Percentiles rank a stretch among this genome's conserved stretches.
phyloP scores from a whole-genome alignment of 441 rosid species.

The Omphalea diandra region DNA sequence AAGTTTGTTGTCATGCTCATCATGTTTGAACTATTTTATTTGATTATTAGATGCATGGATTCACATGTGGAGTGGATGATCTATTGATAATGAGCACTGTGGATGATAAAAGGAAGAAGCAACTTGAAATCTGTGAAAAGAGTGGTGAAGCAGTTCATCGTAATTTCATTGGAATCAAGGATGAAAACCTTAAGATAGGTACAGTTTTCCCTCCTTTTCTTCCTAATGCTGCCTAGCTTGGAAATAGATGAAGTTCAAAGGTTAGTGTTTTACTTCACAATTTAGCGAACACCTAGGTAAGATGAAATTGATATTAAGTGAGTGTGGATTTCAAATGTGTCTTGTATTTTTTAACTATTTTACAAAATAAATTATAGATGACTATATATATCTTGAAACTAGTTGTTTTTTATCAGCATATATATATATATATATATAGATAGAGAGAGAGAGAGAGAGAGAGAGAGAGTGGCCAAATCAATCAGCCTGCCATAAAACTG shows the following conservation, averaged over 20 bases:
- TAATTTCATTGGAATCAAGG: constrained; percentile 63
- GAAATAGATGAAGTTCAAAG: neutral
- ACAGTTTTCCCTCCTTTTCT: constrained; percentile 4
- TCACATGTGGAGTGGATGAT: constrained; percentile 99
- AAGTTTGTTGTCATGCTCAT: constrained; percentile 18
- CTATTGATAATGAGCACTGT: constrained; percentile 68
- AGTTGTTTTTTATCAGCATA: neutral
- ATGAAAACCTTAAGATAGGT: constrained; percentile 50
- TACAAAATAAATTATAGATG: neutral
- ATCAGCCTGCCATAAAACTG: neutral
- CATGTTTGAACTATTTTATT: constrained; percentile 30
- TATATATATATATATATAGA: neutral
- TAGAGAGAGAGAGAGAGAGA: too few relatives aligned
- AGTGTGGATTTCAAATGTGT: constrained; percentile 1
- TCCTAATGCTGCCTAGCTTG: neutral
- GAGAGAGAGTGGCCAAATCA: neutral
- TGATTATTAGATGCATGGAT: constrained; percentile 84
- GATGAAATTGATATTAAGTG: neutral
- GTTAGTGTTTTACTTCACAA: neutral
- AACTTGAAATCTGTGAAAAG: constrained; percentile 70
- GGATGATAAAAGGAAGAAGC: constrained; percentile 69
- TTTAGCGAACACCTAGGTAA: neutral
- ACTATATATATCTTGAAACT: neutral
- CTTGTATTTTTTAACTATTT: too few relatives aligned
- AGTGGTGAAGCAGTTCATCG: constrained; percentile 78